Base-by-base conservation (phyloP, 2,329 filamentous ascomycete species). In the Diaporthe destruens region DNA sequence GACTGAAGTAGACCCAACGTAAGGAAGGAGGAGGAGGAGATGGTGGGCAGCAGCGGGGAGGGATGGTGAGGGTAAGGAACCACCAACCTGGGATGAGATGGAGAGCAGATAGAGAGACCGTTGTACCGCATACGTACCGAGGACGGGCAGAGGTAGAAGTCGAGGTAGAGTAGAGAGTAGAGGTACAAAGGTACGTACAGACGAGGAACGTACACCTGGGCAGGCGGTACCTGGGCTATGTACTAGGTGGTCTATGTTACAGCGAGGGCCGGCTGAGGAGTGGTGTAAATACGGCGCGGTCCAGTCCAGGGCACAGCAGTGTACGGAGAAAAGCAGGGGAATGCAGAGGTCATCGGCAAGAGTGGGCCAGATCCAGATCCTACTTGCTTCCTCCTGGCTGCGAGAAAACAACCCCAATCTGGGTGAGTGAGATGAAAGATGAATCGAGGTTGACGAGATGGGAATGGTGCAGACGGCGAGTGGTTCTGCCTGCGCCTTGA, bases 271-370 rank as follows among this genome's bases (percentile, higher is more conserved):
- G 55, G 29, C 49, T 29, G 67, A 53, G 39, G 65, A 68, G 65
- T 68, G 66, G 68, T 70, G 55, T 53, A 61, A 56, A 61, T 70
- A 70, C 68, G 68, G 23, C 68, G 55, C 55, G 49, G 67, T 9
- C 47, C 59, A 65, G 42, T 9, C 47, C 59, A 65, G 42, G 59
- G 11, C 25, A 65, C 18, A 47, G 16, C 18, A n/a, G 44, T 42
- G 16, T 16, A 20, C 54, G 47, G 42, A 18, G 39, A 11, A 49
- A 9, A n/a, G 32, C 44, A 32, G 49, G 61, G 44, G 47, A 66
- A 25, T 39, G 61, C 47, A 51, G 6, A 66, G 20, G 61, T 53
- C n/a, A 66, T 32, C 32, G 61, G 47, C 61, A 39, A 66, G 14
- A 66, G 61, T 66, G 61, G 61, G 47, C 61, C 61, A 66, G 47